These are phyloP conservation scores for Rubus parviflorus DNA, from an alignment of 306 rosid species.

Conservation along the genomic window DNA sequence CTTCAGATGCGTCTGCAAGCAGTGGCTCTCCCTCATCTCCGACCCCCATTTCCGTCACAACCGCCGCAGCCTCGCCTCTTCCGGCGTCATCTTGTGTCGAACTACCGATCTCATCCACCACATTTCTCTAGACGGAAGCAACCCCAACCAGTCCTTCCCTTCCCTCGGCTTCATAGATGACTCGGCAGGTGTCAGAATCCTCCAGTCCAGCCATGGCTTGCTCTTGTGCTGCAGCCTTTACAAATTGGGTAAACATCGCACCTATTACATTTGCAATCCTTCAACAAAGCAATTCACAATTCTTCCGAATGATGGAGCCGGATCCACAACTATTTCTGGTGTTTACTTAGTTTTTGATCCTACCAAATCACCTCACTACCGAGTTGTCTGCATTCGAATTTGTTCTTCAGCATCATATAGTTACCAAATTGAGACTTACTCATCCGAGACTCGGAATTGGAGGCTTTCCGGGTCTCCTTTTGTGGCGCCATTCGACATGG, in stretches of 20 bases:
- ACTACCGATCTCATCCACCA: background rate
- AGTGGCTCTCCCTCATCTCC: conserved; percentile 17
- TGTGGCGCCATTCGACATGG: background rate
- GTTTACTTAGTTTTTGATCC: conserved; percentile 24
- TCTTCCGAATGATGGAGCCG: background rate
- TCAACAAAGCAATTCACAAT: conserved; percentile 16
- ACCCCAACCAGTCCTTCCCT: background rate
- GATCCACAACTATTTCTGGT: background rate
- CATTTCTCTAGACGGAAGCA: conserved; percentile 1
- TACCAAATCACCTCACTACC: conserved; percentile 23
- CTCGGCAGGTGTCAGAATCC: conserved; percentile 8
- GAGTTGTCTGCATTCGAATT: conserved; percentile 17
- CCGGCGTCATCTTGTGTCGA: conserved; percentile 12
- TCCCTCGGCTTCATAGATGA: conserved; percentile 20
- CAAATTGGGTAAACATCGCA: background rate
- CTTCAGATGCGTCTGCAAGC: conserved; percentile 22
- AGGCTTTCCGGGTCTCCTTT: conserved; percentile 11
- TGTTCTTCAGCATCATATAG: background rate
- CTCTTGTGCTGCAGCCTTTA: conserved; percentile 17
- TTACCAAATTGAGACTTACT: conserved; percentile 27
- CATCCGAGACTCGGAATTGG: conserved; percentile 23
- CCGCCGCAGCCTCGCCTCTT: conserved; percentile 6
- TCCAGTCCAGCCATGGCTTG: conserved; percentile 27
- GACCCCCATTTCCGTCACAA: conserved; percentile 1
- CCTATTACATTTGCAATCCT: conserved; percentile 27